phyloP scores from a whole-genome alignment of 345 rosid species.

The Lepidium africanum region DNA sequence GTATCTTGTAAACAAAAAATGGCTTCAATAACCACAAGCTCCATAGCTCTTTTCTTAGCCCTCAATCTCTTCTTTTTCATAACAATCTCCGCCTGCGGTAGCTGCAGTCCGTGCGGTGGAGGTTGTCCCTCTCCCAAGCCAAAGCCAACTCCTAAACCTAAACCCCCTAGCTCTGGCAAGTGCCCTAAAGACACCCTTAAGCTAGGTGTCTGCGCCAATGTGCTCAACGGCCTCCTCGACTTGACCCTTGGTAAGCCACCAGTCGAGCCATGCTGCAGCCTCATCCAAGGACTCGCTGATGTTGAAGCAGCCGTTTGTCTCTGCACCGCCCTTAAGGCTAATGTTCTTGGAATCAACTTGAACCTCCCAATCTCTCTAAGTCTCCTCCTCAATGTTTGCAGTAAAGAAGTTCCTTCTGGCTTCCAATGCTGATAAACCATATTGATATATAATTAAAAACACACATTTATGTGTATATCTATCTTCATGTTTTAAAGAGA shows the following conservation, averaged over 20 bases:
- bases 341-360: slow-evolving; percentile 44
- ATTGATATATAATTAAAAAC: slow-evolving; percentile 5
- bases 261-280: slow-evolving; percentile 42
- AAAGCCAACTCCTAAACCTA: slow-evolving; percentile 29
- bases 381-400: slow-evolving; percentile 47
- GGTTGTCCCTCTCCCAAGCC: slow-evolving; percentile 52
- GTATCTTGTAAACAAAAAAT: slow-evolving; percentile 6
- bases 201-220: slow-evolving; percentile 41
- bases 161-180: slow-evolving; percentile 22
- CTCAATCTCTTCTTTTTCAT: slow-evolving; percentile 27
- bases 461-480: slow-evolving; percentile 17
- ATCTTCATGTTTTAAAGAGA: slow-evolving; percentile 18
- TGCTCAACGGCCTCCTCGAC: slow-evolving; percentile 45
- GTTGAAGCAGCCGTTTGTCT: slow-evolving; percentile 53
- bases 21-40: slow-evolving; percentile 23
- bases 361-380: slow-evolving; percentile 42
- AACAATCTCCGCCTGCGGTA: slow-evolving; percentile 28
- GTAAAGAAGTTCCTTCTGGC: slow-evolving; percentile 34
- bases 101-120: slow-evolving; percentile 32
- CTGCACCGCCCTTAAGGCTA: slow-evolving; percentile 49
- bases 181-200: slow-evolving; percentile 52
- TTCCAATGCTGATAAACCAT: slow-evolving; percentile 32
- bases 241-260: slow-evolving; percentile 44
- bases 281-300: slow-evolving; percentile 41
- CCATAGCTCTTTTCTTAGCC: slow-evolving; percentile 25